These are phyloP conservation scores for Hypocreales sp. DNA, from an alignment of 2,329 filamentous ascomycete genomes.

Conservation along the genomic window DNA sequence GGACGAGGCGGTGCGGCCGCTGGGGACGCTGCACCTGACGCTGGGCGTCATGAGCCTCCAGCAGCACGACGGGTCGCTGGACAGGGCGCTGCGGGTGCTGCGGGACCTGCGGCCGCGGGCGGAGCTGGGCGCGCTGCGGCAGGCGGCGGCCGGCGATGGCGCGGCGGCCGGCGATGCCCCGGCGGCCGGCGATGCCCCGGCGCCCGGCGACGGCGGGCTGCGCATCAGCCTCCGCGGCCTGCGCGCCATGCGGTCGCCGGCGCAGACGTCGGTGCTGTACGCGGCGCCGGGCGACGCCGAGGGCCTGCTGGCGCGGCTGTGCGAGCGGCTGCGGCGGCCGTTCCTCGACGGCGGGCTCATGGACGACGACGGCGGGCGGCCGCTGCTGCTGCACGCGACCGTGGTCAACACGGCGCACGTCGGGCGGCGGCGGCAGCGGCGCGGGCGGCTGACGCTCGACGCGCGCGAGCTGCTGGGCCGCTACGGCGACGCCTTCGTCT, in stretches of 20 bases:
- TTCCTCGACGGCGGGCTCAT: conserved; percentile 45
- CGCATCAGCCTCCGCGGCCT: conserved; percentile 37
- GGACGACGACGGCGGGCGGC: conserved; percentile 37
- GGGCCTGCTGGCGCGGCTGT: conserved; percentile 38
- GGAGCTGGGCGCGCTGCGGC: conserved; percentile 17
- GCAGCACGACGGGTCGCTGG: conserved; percentile 28
- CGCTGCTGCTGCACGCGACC: conserved; percentile 68
- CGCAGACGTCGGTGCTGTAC: conserved; percentile 49
- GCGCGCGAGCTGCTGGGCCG: conserved; percentile 37
- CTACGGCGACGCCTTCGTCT: conserved; percentile 51
- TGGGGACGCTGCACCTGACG: conserved; percentile 73
- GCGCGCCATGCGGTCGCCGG: conserved; percentile 41
- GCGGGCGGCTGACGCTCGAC: conserved; percentile 33
- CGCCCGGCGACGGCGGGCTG: conserved; percentile 10
- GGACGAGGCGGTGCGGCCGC: conserved; percentile 52
- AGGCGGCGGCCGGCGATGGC: conserved; percentile 6
- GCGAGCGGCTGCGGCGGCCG: conserved; percentile 30
- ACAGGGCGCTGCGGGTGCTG: conserved; percentile 24
- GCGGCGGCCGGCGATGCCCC: too few relatives aligned
- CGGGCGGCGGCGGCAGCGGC: conserved; percentile 11
- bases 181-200: too few relatives aligned
- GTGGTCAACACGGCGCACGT: conserved; percentile 76
- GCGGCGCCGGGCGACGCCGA: conserved; percentile 39
- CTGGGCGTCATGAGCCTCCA: conserved; percentile 71
- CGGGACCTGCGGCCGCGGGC: conserved; percentile 20